Percentiles rank a stretch among this genome's conserved stretches.
Evolutionary conservation across 1,284 basidiomycete species (phyloP).

Genomic region (Ceratobasidium sp.): DNA sequence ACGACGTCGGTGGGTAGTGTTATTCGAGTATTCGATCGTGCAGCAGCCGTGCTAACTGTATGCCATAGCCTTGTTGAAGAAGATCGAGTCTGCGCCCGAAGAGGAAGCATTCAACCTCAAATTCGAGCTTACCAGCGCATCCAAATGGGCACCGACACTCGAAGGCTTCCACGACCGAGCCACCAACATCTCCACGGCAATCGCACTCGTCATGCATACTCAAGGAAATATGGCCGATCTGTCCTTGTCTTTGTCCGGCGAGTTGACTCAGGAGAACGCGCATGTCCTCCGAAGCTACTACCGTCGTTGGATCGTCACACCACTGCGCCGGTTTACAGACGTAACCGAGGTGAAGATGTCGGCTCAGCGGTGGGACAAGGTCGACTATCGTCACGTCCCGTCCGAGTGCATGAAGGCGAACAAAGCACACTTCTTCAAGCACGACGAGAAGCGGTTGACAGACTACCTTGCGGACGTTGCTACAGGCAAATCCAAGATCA

Average conservation of each 20-base stretch:
- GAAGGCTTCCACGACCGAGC: slow-evolving; percentile 69
- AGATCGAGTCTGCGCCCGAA: slow-evolving; percentile 56
- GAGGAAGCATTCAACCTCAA: slow-evolving; percentile 56
- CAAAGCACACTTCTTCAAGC: slow-evolving; percentile 65
- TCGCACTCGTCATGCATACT: slow-evolving; percentile 67
- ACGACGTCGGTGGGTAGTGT: slow-evolving; percentile 59
- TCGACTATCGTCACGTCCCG: slow-evolving; percentile 62
- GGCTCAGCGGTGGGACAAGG: slow-evolving; percentile 67
- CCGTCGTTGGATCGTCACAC: slow-evolving; percentile 68
- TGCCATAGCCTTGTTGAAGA: slow-evolving; percentile 46
- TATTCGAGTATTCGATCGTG: too few species aligned
- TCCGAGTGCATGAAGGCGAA: slow-evolving; percentile 73
- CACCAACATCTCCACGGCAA: slow-evolving; percentile 74
- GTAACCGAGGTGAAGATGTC: slow-evolving; percentile 75
- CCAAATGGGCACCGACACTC: slow-evolving; percentile 79
- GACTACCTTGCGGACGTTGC: slow-evolving; percentile 69
- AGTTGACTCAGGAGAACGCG: slow-evolving; percentile 53
- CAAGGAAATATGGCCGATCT: slow-evolving; percentile 51
- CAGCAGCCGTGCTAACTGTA: slow-evolving; percentile 1
- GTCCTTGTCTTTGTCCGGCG: slow-evolving; percentile 53
- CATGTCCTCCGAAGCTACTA: slow-evolving; percentile 66
- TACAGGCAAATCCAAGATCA: slow-evolving; percentile 67
- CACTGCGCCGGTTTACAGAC: slow-evolving; percentile 63
- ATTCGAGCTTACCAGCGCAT: slow-evolving; percentile 66
- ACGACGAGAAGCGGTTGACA: slow-evolving; percentile 71